Base-by-base conservation (phyloP, 495 filamentous ascomycete genomes). In the Penicillium subrubescens region DNA sequence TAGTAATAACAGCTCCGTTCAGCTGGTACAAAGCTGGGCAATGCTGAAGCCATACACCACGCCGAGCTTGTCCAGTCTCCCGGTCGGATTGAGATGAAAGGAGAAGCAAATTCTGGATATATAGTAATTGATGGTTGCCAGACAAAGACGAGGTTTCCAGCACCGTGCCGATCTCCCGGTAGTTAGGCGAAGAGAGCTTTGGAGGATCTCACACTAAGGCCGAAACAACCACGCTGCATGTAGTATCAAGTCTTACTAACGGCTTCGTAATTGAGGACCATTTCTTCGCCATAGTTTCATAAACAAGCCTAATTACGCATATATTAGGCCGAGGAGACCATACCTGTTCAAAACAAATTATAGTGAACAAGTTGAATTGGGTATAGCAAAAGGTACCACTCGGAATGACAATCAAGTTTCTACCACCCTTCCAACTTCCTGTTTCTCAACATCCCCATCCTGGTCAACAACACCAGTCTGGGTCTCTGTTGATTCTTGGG, bases 81-180 rank as follows among this genome's bases (percentile, higher is more conserved):
- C 17, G 3, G 19, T 7, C 10, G 27, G 35, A 23, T 37, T 35
- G 29, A 31, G 29, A 35, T 25, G 21, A 25, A 17, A 19, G 11
- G 17, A n/a, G 33, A 46, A 31, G 6, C 7, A 8, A 12, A 60
- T 37, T 11, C 14, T 17, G 3, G 15, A 23, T 46, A 21, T 15
- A 59, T 23, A 21, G 37, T 3, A 11, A 35, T 23, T 25, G 41
- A 57, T 44, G 62, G 60, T 34, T 55, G 60, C 63, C 57, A 52
- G 50, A 60, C 59, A 53, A 25, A 31, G 44, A 43, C 27, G 21
- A n/a, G 46, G 27, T 6, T 34, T 31, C 23, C 21, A 19, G 57
- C 43, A 27, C 27, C n/a, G 43, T 31, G 66, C 56, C 65, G 67
- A 69, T 69, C 67, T 69, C 60, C 67, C 66, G 66, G 66, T 12